These are phyloP conservation scores for Salinomyces thailandicus DNA, from an alignment of 2,329 filamentous ascomycete genomes.

Conservation along the genomic window DNA sequence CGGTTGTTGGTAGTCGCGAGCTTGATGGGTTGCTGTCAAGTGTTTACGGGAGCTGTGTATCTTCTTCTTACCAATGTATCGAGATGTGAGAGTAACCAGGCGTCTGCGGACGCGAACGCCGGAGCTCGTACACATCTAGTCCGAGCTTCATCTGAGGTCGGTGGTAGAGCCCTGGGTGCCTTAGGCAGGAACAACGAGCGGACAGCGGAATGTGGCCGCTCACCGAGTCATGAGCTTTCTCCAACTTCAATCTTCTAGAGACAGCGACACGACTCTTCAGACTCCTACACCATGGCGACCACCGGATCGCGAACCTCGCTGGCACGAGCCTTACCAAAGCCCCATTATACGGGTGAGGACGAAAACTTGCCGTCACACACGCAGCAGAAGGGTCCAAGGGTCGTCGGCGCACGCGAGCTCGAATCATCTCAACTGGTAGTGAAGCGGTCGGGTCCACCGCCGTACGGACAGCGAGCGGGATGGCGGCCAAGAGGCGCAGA, in stretches of 20 bases:
- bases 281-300: constrained; percentile 13
- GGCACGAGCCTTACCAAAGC: constrained; percentile 71
- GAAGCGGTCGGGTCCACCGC: constrained; percentile 71
- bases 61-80: not conserved
- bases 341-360: constrained; percentile 82
- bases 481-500: constrained; percentile 84
- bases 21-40: not conserved
- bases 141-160: too few relatives aligned
- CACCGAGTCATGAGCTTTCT: too few relatives aligned
- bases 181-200: too few relatives aligned
- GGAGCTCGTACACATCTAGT: too few relatives aligned
- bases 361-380: constrained; percentile 65
- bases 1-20: not conserved
- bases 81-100: constrained; percentile 1
- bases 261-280: too few relatives aligned
- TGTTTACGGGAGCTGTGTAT: not conserved
- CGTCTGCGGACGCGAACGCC: constrained; percentile 1
- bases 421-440: constrained; percentile 80
- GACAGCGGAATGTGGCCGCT: too few relatives aligned
- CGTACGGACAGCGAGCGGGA: constrained; percentile 76
- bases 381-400: constrained; percentile 68
- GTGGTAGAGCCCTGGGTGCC: too few relatives aligned
- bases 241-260: too few relatives aligned
- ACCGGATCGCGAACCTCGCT: constrained; percentile 41
- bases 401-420: constrained; percentile 67